phyloP scores from a whole-genome alignment of 371 early-diverging fungal species.

The Mucor velutinosus region DNA sequence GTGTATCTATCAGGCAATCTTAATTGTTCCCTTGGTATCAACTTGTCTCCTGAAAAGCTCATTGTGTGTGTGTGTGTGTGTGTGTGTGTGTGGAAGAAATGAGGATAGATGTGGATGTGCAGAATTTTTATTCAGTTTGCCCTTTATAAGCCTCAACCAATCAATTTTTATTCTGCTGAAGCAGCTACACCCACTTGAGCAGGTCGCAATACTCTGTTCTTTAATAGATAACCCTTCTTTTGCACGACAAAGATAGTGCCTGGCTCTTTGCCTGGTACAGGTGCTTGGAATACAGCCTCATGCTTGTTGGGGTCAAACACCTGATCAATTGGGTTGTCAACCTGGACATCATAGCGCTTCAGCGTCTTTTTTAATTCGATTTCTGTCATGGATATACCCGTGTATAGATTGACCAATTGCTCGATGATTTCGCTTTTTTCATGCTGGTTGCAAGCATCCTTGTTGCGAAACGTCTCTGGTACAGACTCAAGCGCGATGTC shows the following conservation, averaged over 20 bases:
- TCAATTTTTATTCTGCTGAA: slow-evolving; percentile 16
- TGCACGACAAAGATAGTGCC: slow-evolving; percentile 80
- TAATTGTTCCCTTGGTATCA: slow-evolving; percentile 3
- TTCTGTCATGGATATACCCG: slow-evolving; percentile 85
- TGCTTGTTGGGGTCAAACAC: slow-evolving; percentile 48
- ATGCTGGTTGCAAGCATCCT: slow-evolving; percentile 15
- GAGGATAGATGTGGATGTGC: neutral
- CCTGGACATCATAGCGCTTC: slow-evolving; percentile 61
- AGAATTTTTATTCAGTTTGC: neutral
- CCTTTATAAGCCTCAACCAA: slow-evolving; percentile 1
- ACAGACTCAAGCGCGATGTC: slow-evolving; percentile 77
- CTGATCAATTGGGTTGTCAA: slow-evolving; percentile 15
- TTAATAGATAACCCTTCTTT: slow-evolving; percentile 83
- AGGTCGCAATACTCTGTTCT: slow-evolving; percentile 83
- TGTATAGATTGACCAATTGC: slow-evolving; percentile 68
- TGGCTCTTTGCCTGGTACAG: slow-evolving; percentile 77
- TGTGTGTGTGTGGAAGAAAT: neutral
- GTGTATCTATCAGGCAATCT: slow-evolving; percentile 15
- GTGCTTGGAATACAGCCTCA: slow-evolving; percentile 54
- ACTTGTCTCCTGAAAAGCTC: neutral
- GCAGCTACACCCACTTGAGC: slow-evolving; percentile 92
- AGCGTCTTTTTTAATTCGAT: slow-evolving; percentile 76
- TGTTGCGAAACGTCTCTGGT: slow-evolving; percentile 33
- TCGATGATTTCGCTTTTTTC: slow-evolving; percentile 9
- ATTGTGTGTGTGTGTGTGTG: neutral